Evolutionary conservation across 208 protist genomes (phyloP).

Genomic region (Blastocrithidia nonstop): DNA sequence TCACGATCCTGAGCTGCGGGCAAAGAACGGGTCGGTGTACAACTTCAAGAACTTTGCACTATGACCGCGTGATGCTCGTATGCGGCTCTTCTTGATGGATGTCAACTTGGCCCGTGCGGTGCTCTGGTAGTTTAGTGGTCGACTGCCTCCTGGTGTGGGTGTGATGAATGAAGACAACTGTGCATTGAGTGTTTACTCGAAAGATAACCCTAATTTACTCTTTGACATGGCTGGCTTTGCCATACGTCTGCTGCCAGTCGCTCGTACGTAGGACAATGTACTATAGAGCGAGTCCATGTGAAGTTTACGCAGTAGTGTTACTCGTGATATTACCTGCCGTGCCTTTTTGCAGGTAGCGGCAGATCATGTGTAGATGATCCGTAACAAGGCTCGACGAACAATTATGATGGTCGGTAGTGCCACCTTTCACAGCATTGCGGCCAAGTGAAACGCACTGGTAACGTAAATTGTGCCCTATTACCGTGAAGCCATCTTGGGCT

Average conservation of each 20-base stretch:
- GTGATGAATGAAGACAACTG: slow-evolving; percentile 94
- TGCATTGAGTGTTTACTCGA: slow-evolving; percentile 99
- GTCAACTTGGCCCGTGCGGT: slow-evolving; percentile 99
- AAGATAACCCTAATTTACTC: slow-evolving; percentile 99
- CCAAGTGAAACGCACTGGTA: slow-evolving; percentile 99
- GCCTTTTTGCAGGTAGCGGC: slow-evolving; percentile 97
- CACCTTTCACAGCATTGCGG: slow-evolving; percentile 99
- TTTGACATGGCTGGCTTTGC: slow-evolving; percentile 99
- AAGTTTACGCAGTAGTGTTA: slow-evolving; percentile 97
- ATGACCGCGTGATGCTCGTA: slow-evolving; percentile 98
- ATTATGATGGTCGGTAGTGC: slow-evolving; percentile 99
- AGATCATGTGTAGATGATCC: slow-evolving; percentile 91
- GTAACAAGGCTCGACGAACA: slow-evolving; percentile 97
- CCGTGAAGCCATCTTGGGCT: slow-evolving; percentile 97
- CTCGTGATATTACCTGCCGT: slow-evolving; percentile 97
- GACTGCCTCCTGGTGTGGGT: slow-evolving; percentile 95
- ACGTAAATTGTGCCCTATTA: slow-evolving; percentile 99
- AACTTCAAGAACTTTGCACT: slow-evolving; percentile 99
- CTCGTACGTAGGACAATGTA: slow-evolving; percentile 82
- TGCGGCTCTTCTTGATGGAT: slow-evolving; percentile 99
- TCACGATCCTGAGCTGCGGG: slow-evolving; percentile 90
- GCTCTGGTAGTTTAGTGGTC: slow-evolving; percentile 99
- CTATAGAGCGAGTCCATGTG: slow-evolving; percentile 97
- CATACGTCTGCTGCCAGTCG: slow-evolving; percentile 86
- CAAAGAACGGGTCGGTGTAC: slow-evolving; percentile 97